Base-by-base conservation (phyloP, 176 grass and related monocot species). In the Thalia dealbata region DNA sequence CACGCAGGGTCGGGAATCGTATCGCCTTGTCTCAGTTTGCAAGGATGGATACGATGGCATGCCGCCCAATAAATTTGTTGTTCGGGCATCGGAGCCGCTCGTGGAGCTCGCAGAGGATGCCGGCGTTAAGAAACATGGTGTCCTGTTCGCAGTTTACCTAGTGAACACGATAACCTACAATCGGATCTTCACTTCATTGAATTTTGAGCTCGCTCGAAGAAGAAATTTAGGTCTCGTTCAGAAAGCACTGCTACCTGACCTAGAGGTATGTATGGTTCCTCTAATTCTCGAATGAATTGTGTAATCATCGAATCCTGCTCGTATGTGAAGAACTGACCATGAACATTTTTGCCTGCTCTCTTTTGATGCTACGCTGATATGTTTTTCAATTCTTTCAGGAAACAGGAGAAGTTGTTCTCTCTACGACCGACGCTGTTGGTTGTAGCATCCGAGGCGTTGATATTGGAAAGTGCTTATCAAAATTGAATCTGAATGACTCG, bases 401-500 rank as follows among this genome's bases (percentile, higher is more conserved):
- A 11, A 42, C 12, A 24, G 41, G 38, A n/a, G 42, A 26, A 23
- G 14, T 1, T 11, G 3, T 10, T 48, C 1, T 23, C 13, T 24
- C 9, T 24, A 18, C 21, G 10, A 25, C 38, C 10, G n/a, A n/a
- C 1, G 0, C 64, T 6, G 14, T 2, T 22, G 67, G 19, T 43
- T 7, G 67, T 70, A 44, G 67, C 2, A 48, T 45, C 35, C 78
- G 63, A 60, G 70, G 70, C 62, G 64, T 69, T 65, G 67, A 80
- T 50, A 89, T 86, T 27, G 80, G 64, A 69, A 78, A 81, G 21
- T 43, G 62, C 63, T 80, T 89, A 14, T 50, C 51, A 41, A 73
- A 68, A 30, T 85, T 86, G 55, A 82, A 74, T 66, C 74, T 96
- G 66, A 96, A 96, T 84, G 69, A 74, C 11, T 91, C 91, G 22